Evolutionary conservation across 345 rosid genomes (phyloP), one percentile per base, ranked within the genome.

Genomic region (Eucalyptus pauciflora): DNA sequence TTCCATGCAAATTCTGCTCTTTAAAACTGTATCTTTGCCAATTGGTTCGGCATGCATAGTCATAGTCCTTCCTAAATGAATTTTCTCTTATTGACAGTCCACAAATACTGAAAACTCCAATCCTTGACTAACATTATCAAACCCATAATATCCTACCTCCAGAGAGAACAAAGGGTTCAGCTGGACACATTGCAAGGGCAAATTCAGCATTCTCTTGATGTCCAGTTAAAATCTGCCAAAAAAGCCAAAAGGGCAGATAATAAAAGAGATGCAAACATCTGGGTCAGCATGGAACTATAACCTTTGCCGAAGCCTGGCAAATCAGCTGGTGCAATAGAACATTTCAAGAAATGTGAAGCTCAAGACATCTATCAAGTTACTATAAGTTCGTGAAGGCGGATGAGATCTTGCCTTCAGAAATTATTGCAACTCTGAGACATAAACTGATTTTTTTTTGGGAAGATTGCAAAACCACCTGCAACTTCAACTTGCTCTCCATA

Each of bases 201-300:
- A 96, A 98, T 91, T 98, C 99, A 62, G 99, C 99, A 96, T 98
- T 98, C 89, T 98, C 99, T 92, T 94, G 96, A 92, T 98, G 99
- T 69, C 99, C 99, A 54, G 99, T 97, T 93, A 98, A 93, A 91
- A 97, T 95, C 99, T 98, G 94, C 91, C 93, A 67, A 46, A 33
- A 33, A 46, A 56, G 31, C 83, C 33, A 37, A 89, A 54, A 27
- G 31, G 29, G 16, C 37, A 67, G 18, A 27, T 49, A 50, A 27
- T 50, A 46, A 50, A 87, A 18, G 14, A 71, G 27, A 51, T 15
- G 87, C 29, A n/a, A 41, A 86, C 64, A 71, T 71, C 25, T 5
- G 27, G 25, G 83, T 37, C 13, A 41, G 15, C 46, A 71, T 71
- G 46, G 45, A 71, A 71, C 83, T 71, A 71, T 71, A 71, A 37